A percentile compares a stretch with the other conserved stretches of the same genome.
These are phyloP conservation scores for Lachnellula suecica DNA, from an alignment of 2,329 filamentous ascomycete species.

Conservation along the genomic window DNA sequence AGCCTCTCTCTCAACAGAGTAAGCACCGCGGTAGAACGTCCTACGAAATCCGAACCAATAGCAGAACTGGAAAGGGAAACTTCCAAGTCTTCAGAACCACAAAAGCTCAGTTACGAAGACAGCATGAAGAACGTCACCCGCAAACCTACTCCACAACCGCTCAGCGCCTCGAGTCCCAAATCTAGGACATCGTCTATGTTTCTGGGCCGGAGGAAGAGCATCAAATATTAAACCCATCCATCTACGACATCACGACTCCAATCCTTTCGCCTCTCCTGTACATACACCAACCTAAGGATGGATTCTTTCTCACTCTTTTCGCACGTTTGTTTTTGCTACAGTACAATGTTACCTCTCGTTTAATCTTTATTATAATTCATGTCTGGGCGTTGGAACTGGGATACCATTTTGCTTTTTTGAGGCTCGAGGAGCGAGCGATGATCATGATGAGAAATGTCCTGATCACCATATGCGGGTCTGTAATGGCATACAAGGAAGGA, in stretches of 20 bases:
- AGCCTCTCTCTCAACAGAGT: not conserved
- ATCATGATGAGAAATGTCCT: too few relatives aligned
- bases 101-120: constrained; percentile 21
- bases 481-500: too few relatives aligned
- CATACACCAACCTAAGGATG: not conserved
- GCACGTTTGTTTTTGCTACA: not conserved
- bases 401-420: too few relatives aligned
- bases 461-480: not conserved
- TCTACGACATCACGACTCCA: not conserved
- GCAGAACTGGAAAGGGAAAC: too few relatives aligned
- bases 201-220: constrained; percentile 19
- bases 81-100: not conserved
- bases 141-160: constrained; percentile 17
- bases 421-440: too few relatives aligned
- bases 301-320: not conserved
- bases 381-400: not conserved
- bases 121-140: constrained; percentile 18
- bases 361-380: not conserved
- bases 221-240: constrained; percentile 1
- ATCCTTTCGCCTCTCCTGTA: not conserved
- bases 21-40: too few relatives aligned
- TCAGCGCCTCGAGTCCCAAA: not conserved
- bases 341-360: not conserved
- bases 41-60: too few relatives aligned
- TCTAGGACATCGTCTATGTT: constrained; percentile 3